Conservation (phyloP, 192 early-diverging fungal species). For the Geosiphon pyriformis region DNA sequence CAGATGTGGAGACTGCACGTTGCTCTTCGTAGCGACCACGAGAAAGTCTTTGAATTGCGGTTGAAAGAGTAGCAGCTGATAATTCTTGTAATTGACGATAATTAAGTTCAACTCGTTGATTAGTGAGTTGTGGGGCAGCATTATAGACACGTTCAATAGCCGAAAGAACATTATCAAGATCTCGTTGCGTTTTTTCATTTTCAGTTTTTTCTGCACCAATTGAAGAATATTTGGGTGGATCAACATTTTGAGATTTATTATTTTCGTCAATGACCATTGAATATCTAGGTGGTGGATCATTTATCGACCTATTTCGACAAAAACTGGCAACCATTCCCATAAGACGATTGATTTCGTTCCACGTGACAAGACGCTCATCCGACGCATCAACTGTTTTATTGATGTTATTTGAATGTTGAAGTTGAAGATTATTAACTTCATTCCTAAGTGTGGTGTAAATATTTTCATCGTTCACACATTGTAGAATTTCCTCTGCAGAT, state of each 20-base stretch:
- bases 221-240: slow-evolving; percentile 13
- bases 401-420: slow-evolving; percentile 4
- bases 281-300: slow-evolving; percentile 27
- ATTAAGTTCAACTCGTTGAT: slow-evolving; percentile 49
- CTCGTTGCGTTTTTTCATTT: slow-evolving; percentile 42
- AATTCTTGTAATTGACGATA: slow-evolving; percentile 38
- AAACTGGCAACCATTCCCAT: slow-evolving; percentile 29
- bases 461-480: neutral
- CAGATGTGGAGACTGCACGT: slow-evolving; percentile 18
- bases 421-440: slow-evolving; percentile 28
- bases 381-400: neutral
- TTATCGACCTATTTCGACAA: slow-evolving; percentile 11
- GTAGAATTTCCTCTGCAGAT: slow-evolving; percentile 4
- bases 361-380: slow-evolving; percentile 26
- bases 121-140: slow-evolving; percentile 45
- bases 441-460: slow-evolving; percentile 22
- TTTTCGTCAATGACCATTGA: slow-evolving; percentile 6
- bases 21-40: slow-evolving; percentile 36
- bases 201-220: slow-evolving; percentile 16
- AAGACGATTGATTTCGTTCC: slow-evolving; percentile 38
- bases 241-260: neutral
- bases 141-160: slow-evolving; percentile 48
- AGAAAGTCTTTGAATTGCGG: slow-evolving; percentile 41
- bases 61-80: slow-evolving; percentile 38
- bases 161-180: slow-evolving; percentile 47